These are phyloP conservation scores for Bipolaris oryzae DNA, from an alignment of 2,329 filamentous ascomycete species.

Conservation along the genomic window DNA sequence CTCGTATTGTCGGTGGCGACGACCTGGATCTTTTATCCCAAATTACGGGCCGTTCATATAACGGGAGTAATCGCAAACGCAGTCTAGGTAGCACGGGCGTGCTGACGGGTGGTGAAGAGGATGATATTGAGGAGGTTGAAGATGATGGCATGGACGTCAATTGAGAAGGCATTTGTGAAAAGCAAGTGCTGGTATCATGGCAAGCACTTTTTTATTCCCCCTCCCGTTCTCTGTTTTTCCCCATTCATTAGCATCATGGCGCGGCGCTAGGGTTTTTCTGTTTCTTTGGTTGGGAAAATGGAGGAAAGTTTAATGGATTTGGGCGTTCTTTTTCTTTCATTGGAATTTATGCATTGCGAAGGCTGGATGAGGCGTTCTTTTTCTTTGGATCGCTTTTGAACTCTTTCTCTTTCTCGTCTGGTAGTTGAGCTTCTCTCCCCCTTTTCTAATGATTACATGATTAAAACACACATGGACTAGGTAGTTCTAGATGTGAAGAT, in stretches of 20 bases:
- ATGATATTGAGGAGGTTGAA: slow-evolving; percentile 52
- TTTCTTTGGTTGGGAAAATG: background rate
- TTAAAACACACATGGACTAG: too few relatives aligned
- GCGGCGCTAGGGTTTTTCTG: slow-evolving; percentile 20
- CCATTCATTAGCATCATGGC: slow-evolving; percentile 21
- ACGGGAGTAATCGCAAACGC: slow-evolving; percentile 50
- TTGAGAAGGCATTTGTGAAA: slow-evolving; percentile 14
- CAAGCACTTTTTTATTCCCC: background rate
- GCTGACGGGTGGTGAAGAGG: slow-evolving; percentile 50
- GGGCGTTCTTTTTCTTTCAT: too few relatives aligned
- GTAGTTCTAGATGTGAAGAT: too few relatives aligned
- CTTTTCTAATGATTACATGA: too few relatives aligned
- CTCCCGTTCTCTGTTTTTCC: background rate
- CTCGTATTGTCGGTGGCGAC: slow-evolving; percentile 86
- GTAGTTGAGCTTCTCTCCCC: too few relatives aligned
- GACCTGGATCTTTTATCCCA: slow-evolving; percentile 71
- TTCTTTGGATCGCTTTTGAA: too few relatives aligned
- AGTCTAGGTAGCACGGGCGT: slow-evolving; percentile 48
- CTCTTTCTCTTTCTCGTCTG: too few relatives aligned
- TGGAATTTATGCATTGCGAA: too few relatives aligned
- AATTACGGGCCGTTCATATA: slow-evolving; percentile 50
- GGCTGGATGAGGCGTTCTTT: too few relatives aligned
- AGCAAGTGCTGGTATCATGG: background rate
- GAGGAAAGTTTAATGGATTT: too few relatives aligned
- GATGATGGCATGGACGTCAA: slow-evolving; percentile 53